phyloP scores from a whole-genome alignment of 768 basidiomycete genomes.

The Hirschioporus abietinus region DNA sequence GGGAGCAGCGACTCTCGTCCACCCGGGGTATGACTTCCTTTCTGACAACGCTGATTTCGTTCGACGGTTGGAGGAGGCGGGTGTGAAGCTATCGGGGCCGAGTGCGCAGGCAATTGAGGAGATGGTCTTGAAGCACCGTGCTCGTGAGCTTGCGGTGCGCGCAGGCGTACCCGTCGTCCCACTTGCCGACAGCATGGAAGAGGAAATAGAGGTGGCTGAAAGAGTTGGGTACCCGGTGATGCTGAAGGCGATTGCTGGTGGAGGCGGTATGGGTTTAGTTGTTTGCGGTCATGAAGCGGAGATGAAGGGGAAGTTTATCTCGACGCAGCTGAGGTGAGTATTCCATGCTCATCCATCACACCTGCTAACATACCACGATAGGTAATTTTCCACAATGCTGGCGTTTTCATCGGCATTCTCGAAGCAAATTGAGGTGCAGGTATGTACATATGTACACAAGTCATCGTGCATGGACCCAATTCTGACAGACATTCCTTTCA shows the following conservation, averaged over 20 bases:
- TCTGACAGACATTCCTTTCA: slow-evolving; percentile 1
- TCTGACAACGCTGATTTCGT: slow-evolving; percentile 61
- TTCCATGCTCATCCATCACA: background rate
- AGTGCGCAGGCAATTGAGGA: slow-evolving; percentile 38
- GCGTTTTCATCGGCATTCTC: slow-evolving; percentile 51
- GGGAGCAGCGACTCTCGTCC: slow-evolving; percentile 44
- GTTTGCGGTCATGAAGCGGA: slow-evolving; percentile 41
- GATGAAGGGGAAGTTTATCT: slow-evolving; percentile 29
- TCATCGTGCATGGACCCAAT: background rate
- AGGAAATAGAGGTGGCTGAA: slow-evolving; percentile 35
- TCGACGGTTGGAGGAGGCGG: slow-evolving; percentile 35
- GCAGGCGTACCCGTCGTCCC: slow-evolving; percentile 52
- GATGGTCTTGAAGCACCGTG: slow-evolving; percentile 64
- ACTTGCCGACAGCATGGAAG: slow-evolving; percentile 35
- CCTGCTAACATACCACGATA: background rate
- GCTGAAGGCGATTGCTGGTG: slow-evolving; percentile 64
- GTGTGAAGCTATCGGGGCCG: slow-evolving; percentile 57
- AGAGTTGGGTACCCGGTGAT: slow-evolving; percentile 55
- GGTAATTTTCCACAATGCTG: slow-evolving; percentile 43
- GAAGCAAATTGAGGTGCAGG: slow-evolving; percentile 65
- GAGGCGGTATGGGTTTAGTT: slow-evolving; percentile 64
- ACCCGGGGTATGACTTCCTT: slow-evolving; percentile 65
- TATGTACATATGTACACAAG: slow-evolving; percentile 18
- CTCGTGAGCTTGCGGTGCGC: slow-evolving; percentile 36
- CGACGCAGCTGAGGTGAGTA: slow-evolving; percentile 35